Base-by-base conservation (phyloP, 1,284 basidiomycete genomes). In the Gomphus bonarii region DNA sequence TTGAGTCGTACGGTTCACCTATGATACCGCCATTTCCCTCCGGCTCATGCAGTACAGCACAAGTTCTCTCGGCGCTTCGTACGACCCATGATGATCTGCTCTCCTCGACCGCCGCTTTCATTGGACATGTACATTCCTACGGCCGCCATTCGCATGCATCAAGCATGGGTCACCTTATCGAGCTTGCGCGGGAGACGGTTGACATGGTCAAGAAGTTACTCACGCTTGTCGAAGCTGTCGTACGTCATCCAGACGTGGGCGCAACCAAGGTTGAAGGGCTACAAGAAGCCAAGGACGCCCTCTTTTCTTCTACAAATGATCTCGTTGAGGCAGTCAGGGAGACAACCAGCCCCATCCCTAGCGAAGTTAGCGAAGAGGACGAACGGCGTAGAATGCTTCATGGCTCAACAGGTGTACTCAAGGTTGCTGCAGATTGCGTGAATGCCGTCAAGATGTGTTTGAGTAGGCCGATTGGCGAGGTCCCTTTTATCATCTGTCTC, bases 111-210 rank as follows among this genome's bases (percentile, higher is more conserved):
- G 95, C 95, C 11, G 94, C 94, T 2, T 95, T 99, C 69, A 95
- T 99, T 65, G 95, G 95, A 1, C 94, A 97, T 66, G 89, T 93
- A 1, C 95, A 99, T 67, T 91, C 90, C 14, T 91, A 98, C 73
- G 87, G 90, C 18, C 84, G 89, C 54, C 76, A 82, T 25, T 89
- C 89, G 18, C 92, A 97, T 69, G 90, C 94, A 0, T 91, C 92
- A 8, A 91, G 85, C 61, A 95, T 92, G 38, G 93, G 92, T 0
- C 88, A 94, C 63, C 80, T 98, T 68, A 94, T 97, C 68, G 93
- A 97, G 64, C 82, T 97, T 60, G 92, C 95, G 5, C 82, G 88
- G 52, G 92, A 97, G 71, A 89, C 94, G 28, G 91, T 98, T 54
- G 92, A 95, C 67, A 85, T 88, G 70, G 93, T 97, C 18, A 89